Evolutionary conservation across 345 rosid species (phyloP).

Genomic region (Lenwebbia sp.): DNA sequence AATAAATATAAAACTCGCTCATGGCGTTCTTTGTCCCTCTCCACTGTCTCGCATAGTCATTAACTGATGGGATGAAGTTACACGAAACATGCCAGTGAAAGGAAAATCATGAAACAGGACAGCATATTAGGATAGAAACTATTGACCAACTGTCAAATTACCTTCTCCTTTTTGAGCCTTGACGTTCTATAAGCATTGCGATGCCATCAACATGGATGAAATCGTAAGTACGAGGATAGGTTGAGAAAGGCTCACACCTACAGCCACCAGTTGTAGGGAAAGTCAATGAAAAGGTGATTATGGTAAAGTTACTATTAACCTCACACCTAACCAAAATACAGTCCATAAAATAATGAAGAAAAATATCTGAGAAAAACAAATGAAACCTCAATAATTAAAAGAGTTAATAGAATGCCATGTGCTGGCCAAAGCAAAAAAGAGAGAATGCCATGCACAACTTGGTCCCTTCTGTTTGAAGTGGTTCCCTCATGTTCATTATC

Average conservation of each 20-base stretch:
- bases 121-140: neutral
- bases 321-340: neutral
- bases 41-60: neutral
- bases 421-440: neutral
- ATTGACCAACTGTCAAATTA: neutral
- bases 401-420: neutral
- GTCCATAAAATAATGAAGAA: neutral
- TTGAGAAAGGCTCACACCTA: constrained; percentile 99
- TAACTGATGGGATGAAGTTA: neutral
- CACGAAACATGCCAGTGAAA: neutral
- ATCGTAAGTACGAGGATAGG: constrained; percentile 95
- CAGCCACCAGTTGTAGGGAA: neutral
- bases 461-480: neutral
- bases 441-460: neutral
- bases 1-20: neutral
- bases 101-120: neutral
- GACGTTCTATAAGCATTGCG: constrained; percentile 46
- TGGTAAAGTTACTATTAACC: neutral
- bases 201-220: constrained; percentile 71
- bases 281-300: neutral
- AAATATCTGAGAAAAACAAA: neutral
- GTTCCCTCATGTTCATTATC: neutral
- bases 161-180: constrained; percentile 37
- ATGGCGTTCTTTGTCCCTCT: neutral
- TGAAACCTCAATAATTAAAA: neutral